These are phyloP conservation scores for Eutrema japonicum DNA, from an alignment of 345 rosid species.

Conservation along the genomic window DNA sequence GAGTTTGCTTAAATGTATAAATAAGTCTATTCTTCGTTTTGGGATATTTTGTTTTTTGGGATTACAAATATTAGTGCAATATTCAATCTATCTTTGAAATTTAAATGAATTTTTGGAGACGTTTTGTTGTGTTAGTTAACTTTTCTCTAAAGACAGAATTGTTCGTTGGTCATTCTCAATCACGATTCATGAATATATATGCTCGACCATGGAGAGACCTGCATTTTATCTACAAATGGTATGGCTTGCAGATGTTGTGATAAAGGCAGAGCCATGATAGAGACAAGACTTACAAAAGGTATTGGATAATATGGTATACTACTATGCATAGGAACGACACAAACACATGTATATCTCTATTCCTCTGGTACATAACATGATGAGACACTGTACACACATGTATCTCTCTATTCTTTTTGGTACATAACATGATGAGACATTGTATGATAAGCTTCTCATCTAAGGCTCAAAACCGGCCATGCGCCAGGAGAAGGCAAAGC, in stretches of 20 bases:
- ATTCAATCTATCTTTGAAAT: background rate
- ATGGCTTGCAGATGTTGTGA: no score
- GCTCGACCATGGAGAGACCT: background rate
- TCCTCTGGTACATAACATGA: background rate
- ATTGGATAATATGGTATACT: background rate
- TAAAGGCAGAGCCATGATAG: no score
- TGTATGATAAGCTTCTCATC: slow-evolving; percentile 27
- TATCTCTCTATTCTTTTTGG: background rate
- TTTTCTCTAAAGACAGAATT: slow-evolving; percentile 52
- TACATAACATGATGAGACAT: background rate
- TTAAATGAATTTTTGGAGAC: slow-evolving; percentile 1
- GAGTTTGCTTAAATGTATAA: slow-evolving; percentile 14
- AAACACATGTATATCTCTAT: background rate
- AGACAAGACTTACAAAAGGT: background rate
- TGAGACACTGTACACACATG: background rate
- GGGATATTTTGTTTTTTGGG: slow-evolving; percentile 4
- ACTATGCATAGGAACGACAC: background rate
- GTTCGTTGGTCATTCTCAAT: slow-evolving; percentile 67
- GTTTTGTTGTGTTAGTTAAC: background rate
- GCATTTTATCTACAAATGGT: no score
- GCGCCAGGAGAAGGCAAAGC: slow-evolving; percentile 59
- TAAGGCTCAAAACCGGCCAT: slow-evolving; percentile 65
- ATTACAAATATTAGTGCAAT: slow-evolving; percentile 36
- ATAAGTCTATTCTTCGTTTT: slow-evolving; percentile 41
- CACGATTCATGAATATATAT: slow-evolving; percentile 62